Conservation (phyloP, 257 asterid species). For the Perilla frutescens region DNA sequence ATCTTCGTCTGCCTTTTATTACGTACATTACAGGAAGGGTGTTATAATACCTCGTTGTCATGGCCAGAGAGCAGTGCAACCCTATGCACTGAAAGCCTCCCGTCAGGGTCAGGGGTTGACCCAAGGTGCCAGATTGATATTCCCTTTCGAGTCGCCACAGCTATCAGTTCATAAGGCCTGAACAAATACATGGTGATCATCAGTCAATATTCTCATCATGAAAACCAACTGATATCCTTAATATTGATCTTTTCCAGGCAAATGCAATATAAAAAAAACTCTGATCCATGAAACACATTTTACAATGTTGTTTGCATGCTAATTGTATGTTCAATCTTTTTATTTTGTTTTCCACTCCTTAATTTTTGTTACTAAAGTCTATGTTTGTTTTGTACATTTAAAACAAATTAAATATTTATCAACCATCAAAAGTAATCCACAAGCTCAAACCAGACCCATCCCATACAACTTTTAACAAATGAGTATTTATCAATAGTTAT, state of each 20-base stretch:
- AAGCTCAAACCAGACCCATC: not conserved
- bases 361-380: not conserved
- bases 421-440: not conserved
- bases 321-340: not conserved
- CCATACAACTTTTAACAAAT: not conserved
- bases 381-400: not conserved
- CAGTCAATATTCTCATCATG: not conserved
- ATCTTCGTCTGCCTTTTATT: not conserved
- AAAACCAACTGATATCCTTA: not conserved
- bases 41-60: constrained; percentile 64
- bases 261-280: constrained; percentile 7
- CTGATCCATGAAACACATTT: not conserved
- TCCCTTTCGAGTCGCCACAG: constrained; percentile 81
- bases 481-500: not conserved
- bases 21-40: not conserved
- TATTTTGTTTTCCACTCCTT: no score
- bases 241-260: not conserved
- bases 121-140: constrained; percentile 91
- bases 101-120: constrained; percentile 70
- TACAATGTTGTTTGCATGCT: not conserved
- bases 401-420: not conserved
- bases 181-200: constrained; percentile 19
- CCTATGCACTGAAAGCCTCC: constrained; percentile 72
- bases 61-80: constrained; percentile 73
- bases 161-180: constrained; percentile 94